Evolutionary conservation across 1,284 basidiomycete species (phyloP), one percentile per base, ranked within the genome.

Genomic region (Vanrija sp.): DNA sequence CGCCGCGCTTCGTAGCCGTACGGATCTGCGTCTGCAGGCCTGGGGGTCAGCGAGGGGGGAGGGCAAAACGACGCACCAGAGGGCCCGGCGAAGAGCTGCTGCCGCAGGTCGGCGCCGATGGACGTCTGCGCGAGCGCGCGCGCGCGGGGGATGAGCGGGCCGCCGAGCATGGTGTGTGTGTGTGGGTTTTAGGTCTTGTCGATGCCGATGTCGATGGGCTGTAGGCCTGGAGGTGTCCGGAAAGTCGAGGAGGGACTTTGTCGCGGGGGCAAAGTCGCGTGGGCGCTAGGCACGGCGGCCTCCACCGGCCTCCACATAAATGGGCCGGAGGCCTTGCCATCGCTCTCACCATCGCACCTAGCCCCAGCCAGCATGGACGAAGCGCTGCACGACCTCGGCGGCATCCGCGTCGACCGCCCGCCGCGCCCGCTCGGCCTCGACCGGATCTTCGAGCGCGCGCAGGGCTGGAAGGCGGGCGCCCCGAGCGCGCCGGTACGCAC

Each of bases 1-100:
- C 93, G 50, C 91, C 92, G 49, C 89, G 85, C 77, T 97, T 97
- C 51, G 94, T 96, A 42, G 93, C 90, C 20, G 88, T 94, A 73
- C 93, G 85, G 51, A 94, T 80, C 53, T 92, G 84, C 5, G 61
- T 52, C 37, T 62, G 57, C 27, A 61, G 50, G 41, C 52, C 63
- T 65, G 59, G 1, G 22, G 4, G 49, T 62, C 27, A 52, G 50
- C 45, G 6, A 31, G n/a, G n/a, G 22, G 12, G 44, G 14, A 16
- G 9, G 2, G 15, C 35, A 39, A 39, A 7, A 3, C n/a, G 27
- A 63, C 67, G 42, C 49, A 70, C 68, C 63, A 0, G 65, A 66
- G 10, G 68, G 65, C n/a, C 66, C 66, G n/a, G 63, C 65, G 47
- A 71, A 71, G 23, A 71, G 62, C 47, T 68, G 59, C 45, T 57